A percentile compares a stretch with the other conserved stretches of the same genome.
Conservation (phyloP, 2,329 filamentous ascomycete genomes). For the Aureobasidium sp. region DNA sequence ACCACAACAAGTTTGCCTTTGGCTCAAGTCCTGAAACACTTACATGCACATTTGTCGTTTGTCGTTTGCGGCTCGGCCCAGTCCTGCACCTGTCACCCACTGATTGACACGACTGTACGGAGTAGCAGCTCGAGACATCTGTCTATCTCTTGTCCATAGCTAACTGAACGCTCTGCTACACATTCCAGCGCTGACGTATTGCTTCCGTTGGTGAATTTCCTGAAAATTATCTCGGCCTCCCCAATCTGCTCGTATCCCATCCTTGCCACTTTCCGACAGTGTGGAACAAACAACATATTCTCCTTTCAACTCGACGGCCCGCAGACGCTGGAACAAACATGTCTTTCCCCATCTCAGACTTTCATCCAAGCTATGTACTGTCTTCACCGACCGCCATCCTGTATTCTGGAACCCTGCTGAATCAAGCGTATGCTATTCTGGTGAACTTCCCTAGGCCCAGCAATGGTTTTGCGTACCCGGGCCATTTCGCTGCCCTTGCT, state of each 20-base stretch:
- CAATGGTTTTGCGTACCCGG: conserved; percentile 9
- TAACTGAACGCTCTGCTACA: background rate
- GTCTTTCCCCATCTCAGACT: background rate
- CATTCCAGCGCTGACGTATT: background rate
- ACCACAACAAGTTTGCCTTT: background rate
- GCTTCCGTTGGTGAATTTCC: background rate
- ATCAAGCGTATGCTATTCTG: conserved; percentile 2
- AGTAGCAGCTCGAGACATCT: background rate
- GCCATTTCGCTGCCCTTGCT: background rate
- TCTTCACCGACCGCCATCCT: background rate
- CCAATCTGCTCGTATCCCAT: background rate
- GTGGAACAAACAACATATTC: background rate
- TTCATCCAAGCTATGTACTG: background rate
- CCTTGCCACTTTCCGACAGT: background rate
- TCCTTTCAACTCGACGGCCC: background rate
- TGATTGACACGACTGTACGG: background rate
- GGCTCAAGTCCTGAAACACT: background rate
- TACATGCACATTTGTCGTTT: background rate
- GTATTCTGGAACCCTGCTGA: background rate
- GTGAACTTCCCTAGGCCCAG: conserved; percentile 5
- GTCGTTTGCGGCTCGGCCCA: conserved; percentile 4
- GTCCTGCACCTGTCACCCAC: background rate
- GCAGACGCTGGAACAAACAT: background rate
- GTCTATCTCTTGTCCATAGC: background rate
- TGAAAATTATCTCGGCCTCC: background rate